Evolutionary conservation across 352 stramenopile species (phyloP), one percentile per base, ranked within the genome.

Genomic region (Pythium volutum): DNA sequence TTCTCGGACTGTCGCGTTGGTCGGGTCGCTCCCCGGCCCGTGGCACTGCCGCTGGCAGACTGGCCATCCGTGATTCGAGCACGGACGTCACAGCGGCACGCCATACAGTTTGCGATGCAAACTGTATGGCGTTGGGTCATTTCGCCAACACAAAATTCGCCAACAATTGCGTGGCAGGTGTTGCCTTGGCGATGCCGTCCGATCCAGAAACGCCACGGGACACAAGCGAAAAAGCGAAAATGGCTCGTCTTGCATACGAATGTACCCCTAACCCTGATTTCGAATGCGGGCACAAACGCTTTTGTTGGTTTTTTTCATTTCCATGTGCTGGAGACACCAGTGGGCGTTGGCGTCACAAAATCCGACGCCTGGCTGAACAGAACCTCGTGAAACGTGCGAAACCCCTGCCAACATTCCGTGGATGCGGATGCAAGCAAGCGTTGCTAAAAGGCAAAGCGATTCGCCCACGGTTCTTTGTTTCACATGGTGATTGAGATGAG

Each of bases 191-290:
- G n/a, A n/a, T 36, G 31, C 31, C 8, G 3, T 11, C 12, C 1
- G 34, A 53, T 53, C 47, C 47, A 52, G 46, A 60, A 31, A 16
- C 39, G 23, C 15, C 27, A 16, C 36, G n/a, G 27, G 8, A 29
- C 42, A 51, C 46, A 33, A 33, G 55, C n/a, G n/a, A n/a, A n/a
- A n/a, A n/a, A n/a, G n/a, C n/a, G n/a, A n/a, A 62, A 55, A 55
- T 64, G 56, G 56, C 56, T 64, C 56, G 56, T 64, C 56, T 64
- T 48, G 36, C 26, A 46, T 45, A 47, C 38, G n/a, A 22, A 36
- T 23, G 14, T 36, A 39, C 45, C 31, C 55, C 56, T 55, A 64
- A 3, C 56, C 56, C 56, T 43, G 36, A 43, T 22, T 18, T 20
- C 36, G 36, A 22, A 43, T 8, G n/a, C n/a, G 3, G 36, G 36